These are phyloP conservation scores for Quercus wislizeni DNA, from an alignment of 306 rosid species.

Conservation along the genomic window DNA sequence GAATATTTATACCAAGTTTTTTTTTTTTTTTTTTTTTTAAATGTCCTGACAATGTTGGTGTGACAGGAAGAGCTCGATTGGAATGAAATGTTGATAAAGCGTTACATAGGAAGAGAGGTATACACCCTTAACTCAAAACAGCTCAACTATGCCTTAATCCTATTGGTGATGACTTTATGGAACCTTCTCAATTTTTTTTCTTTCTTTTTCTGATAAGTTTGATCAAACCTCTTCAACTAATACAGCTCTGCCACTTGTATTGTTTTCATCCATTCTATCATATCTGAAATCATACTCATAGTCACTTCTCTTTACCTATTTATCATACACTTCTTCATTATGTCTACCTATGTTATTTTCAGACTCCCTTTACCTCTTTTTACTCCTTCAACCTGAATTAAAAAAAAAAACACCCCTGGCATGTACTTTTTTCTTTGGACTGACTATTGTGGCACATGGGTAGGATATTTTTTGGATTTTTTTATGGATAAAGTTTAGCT, in stretches of 20 bases:
- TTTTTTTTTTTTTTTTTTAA: not conserved
- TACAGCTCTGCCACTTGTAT: not conserved
- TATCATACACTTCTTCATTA: not conserved
- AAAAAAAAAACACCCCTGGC: not conserved
- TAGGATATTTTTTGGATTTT: not conserved
- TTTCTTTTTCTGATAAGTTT: not conserved
- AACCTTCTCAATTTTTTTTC: not conserved
- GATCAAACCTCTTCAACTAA: not conserved
- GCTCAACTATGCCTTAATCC: not conserved
- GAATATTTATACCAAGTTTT: not conserved
- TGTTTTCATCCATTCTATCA: not conserved
- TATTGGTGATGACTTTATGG: not conserved
- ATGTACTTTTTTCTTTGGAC: not conserved
- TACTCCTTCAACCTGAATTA: not conserved
- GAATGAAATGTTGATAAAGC: slow-evolving; percentile 70
- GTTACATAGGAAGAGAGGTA: slow-evolving; percentile 87
- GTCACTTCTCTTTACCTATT: not conserved
- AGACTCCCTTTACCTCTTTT: not conserved
- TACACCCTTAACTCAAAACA: not conserved
- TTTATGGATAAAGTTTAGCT: too few species aligned
- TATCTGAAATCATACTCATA: not conserved
- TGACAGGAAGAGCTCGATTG: slow-evolving; percentile 88
- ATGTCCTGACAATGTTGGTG: slow-evolving; percentile 15
- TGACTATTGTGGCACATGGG: slow-evolving; percentile 1
- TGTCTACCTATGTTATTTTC: not conserved